Percentiles rank a stretch among this genome's conserved stretches.
phyloP scores from a whole-genome alignment of 352 stramenopile species.

The Phytopythium sindhum region DNA sequence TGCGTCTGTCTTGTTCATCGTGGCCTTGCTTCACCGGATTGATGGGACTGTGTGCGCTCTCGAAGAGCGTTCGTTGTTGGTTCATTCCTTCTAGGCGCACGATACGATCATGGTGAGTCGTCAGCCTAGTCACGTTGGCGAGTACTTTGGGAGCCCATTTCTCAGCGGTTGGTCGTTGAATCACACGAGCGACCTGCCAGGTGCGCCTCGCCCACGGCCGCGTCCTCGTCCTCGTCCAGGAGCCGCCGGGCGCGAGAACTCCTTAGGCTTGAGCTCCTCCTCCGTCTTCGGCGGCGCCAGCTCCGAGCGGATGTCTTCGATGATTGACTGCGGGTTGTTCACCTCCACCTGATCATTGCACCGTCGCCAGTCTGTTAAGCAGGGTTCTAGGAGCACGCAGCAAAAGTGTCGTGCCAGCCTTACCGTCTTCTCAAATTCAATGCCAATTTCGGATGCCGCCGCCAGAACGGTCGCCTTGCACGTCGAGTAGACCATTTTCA shows the following conservation, averaged over 20 bases:
- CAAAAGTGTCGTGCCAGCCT: background rate
- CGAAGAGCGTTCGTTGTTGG: background rate
- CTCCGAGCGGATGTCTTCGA: conserved; percentile 68
- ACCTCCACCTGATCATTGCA: conserved; percentile 59
- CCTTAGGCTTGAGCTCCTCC: conserved; percentile 58
- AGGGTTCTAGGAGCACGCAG: background rate
- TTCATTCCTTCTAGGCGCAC: background rate
- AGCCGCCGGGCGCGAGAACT: conserved; percentile 72
- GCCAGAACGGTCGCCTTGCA: conserved; percentile 84
- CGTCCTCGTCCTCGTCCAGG: conserved; percentile 59
- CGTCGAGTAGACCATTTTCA: conserved; percentile 92
- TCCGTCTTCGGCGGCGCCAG: conserved; percentile 48
- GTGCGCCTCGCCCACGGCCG: conserved; percentile 36
- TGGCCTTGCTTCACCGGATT: background rate
- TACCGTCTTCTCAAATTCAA: conserved; percentile 74
- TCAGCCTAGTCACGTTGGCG: background rate
- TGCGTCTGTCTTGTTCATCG: background rate
- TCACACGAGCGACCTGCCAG: conserved; percentile 3
- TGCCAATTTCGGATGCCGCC: conserved; percentile 51
- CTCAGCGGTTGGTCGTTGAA: background rate
- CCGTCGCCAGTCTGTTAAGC: no score
- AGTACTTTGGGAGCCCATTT: no score
- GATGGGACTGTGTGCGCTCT: background rate
- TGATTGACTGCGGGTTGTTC: conserved; percentile 46
- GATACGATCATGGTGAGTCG: background rate